These are phyloP conservation scores for Epichloe typhina DNA, from an alignment of 2,329 filamentous ascomycete genomes.

Conservation along the genomic window DNA sequence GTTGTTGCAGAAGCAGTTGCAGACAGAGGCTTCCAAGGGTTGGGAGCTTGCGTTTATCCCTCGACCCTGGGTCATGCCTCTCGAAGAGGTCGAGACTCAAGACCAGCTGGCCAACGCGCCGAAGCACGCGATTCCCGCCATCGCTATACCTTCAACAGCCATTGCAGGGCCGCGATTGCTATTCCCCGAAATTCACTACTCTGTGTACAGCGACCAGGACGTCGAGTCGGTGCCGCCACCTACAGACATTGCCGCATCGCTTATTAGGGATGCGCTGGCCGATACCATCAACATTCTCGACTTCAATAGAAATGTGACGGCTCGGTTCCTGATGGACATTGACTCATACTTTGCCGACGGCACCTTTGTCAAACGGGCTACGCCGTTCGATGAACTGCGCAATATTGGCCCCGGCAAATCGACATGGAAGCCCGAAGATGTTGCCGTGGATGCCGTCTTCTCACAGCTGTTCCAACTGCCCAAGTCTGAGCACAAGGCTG, in stretches of 20 bases:
- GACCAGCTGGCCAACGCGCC: conserved; percentile 44
- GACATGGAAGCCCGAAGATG: conserved; percentile 96
- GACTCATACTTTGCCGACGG: conserved; percentile 86
- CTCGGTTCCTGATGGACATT: conserved; percentile 81
- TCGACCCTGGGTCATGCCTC: conserved; percentile 52
- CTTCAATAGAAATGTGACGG: conserved; percentile 79
- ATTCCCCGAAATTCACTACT: conserved; percentile 84
- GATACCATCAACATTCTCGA: conserved; percentile 92
- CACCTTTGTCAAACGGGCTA: conserved; percentile 88
- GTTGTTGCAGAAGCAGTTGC: conserved; percentile 75
- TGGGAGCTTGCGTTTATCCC: conserved; percentile 64
- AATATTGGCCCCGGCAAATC: conserved; percentile 51
- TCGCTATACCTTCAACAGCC: conserved; percentile 64
- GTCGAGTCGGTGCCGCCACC: conserved; percentile 76
- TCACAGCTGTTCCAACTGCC: conserved; percentile 87
- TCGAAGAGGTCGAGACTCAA: conserved; percentile 46
- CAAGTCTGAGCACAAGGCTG: conserved; percentile 76
- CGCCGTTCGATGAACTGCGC: conserved; percentile 77
- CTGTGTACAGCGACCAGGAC: conserved; percentile 79
- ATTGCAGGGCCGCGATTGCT: conserved; percentile 60
- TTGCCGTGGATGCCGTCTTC: conserved; percentile 94
- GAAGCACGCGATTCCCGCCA: conserved; percentile 66
- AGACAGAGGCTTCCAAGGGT: conserved; percentile 56
- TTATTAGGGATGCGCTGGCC: conserved; percentile 73
- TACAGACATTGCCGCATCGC: conserved; percentile 61